phyloP scores from a whole-genome alignment of 23 red algal genomes.

The Gracilaria domingensis region DNA sequence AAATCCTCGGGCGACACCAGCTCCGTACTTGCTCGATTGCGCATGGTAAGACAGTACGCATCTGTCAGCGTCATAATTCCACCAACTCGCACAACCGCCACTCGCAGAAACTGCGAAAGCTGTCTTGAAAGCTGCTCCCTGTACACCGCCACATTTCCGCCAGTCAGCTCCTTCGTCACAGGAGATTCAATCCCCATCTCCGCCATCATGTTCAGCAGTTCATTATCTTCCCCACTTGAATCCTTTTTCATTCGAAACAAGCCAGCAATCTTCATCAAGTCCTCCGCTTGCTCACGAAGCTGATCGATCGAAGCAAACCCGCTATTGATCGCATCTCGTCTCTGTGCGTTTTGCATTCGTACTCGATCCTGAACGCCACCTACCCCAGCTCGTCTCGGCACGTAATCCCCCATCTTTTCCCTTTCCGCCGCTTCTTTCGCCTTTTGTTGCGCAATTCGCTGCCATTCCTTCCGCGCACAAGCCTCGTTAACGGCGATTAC shows the following conservation, averaged over 20 bases:
- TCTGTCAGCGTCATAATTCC: conserved; percentile 86
- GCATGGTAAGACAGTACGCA: conserved; percentile 83
- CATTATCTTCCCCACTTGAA: conserved; percentile 63
- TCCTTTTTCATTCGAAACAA: conserved; percentile 56
- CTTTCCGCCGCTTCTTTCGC: conserved; percentile 40
- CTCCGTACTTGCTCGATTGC: conserved; percentile 80
- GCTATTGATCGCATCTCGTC: conserved; percentile 38
- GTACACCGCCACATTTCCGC: conserved; percentile 74
- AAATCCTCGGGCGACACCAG: conserved; percentile 88
- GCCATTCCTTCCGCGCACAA: conserved; percentile 49
- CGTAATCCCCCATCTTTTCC: conserved; percentile 44
- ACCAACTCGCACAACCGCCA: conserved; percentile 65
- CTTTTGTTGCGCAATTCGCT: conserved; percentile 45
- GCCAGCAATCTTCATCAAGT: conserved; percentile 75
- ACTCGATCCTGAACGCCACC: conserved; percentile 64
- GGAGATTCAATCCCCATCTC: conserved; percentile 86
- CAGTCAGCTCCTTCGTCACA: conserved; percentile 80
- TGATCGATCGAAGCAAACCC: conserved; percentile 73
- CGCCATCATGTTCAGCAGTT: conserved; percentile 81
- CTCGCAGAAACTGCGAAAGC: conserved; percentile 59
- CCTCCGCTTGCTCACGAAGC: conserved; percentile 69
- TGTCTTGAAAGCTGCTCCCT: conserved; percentile 74
- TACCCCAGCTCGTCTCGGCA: conserved; percentile 43
- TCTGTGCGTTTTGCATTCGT: conserved; percentile 39
- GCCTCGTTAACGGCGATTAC: conserved; percentile 13